Evolutionary conservation across 768 basidiomycete species (phyloP).

Genomic region (Podaxis sp.): DNA sequence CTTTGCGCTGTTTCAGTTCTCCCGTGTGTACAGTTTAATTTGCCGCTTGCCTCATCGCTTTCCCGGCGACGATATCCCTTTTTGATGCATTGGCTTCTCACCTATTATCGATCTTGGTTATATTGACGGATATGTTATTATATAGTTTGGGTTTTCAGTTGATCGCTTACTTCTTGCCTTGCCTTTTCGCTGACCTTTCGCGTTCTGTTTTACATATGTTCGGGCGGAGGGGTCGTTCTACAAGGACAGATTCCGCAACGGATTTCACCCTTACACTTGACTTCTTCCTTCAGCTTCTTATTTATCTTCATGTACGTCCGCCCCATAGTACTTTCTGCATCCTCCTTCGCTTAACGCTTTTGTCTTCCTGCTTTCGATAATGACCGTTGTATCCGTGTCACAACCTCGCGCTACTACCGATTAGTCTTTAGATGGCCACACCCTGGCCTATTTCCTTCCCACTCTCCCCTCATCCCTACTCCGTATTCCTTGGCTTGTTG

Average conservation of each 20-base stretch:
- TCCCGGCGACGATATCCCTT: constrained; percentile 6
- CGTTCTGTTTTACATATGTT: not conserved
- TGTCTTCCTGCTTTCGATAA: constrained; percentile 2
- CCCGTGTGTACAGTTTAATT: constrained; percentile 11
- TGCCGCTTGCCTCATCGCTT: not conserved
- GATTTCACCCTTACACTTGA: not conserved
- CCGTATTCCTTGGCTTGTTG: constrained; percentile 12
- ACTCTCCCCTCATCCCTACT: constrained; percentile 5
- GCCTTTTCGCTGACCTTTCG: constrained; percentile 1
- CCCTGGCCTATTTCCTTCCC: not conserved
- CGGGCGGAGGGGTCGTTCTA: constrained; percentile 11
- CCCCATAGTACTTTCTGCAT: constrained; percentile 19
- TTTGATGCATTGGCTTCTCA: constrained; percentile 6
- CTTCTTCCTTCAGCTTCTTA: constrained; percentile 10
- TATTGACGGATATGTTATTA: constrained; percentile 15
- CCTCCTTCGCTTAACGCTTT: constrained; percentile 1
- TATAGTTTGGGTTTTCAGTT: constrained; percentile 8
- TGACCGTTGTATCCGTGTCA: not conserved
- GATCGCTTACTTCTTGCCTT: constrained; percentile 7
- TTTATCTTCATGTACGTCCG: constrained; percentile 18
- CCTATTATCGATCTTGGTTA: constrained; percentile 11
- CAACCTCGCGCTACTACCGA: not conserved
- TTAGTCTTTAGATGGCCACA: constrained; percentile 1
- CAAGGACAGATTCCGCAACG: constrained; percentile 10
- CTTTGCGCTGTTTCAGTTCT: not conserved